phyloP scores from a whole-genome alignment of 441 rosid species.

The Gossypium laxum region DNA sequence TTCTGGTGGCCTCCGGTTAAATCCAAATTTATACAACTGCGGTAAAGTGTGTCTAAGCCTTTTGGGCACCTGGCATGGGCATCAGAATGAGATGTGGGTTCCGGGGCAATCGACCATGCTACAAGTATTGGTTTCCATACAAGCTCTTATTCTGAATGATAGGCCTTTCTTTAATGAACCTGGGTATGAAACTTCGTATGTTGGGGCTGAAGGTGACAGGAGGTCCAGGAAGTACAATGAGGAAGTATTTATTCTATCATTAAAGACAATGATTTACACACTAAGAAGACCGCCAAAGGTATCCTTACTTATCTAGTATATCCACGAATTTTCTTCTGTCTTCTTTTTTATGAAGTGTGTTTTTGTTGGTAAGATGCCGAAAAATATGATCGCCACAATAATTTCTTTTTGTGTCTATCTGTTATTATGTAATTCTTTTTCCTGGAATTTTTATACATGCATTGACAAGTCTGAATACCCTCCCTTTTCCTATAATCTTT shows the following conservation, averaged over 20 bases:
- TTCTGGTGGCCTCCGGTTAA: constrained; percentile 55
- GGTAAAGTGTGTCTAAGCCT: constrained; percentile 66
- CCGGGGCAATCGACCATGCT: constrained; percentile 52
- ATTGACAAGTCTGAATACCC: background rate
- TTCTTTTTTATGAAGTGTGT: background rate
- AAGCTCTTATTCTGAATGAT: constrained; percentile 46
- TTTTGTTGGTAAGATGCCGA: background rate
- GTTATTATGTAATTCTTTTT: background rate
- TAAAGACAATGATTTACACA: constrained; percentile 54
- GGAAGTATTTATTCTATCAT: constrained; percentile 33
- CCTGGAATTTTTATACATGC: background rate
- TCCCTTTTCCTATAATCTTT: background rate
- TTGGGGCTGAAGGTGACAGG: constrained; percentile 26
- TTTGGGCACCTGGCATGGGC: constrained; percentile 56
- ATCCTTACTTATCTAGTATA: background rate
- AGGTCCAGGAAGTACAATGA: constrained; percentile 35
- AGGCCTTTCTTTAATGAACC: constrained; percentile 60
- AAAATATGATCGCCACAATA: too few relatives aligned
- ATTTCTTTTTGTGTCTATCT: background rate
- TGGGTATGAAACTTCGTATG: constrained; percentile 30
- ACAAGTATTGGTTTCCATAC: constrained; percentile 60
- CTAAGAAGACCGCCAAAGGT: constrained; percentile 51
- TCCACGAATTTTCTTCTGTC: background rate
- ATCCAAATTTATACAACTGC: constrained; percentile 52
- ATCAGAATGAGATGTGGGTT: constrained; percentile 42